Evolutionary conservation across 1,139 yeast genomes (phyloP), one percentile per base, ranked within the genome.

Genomic region (Kodamaea sp.): DNA sequence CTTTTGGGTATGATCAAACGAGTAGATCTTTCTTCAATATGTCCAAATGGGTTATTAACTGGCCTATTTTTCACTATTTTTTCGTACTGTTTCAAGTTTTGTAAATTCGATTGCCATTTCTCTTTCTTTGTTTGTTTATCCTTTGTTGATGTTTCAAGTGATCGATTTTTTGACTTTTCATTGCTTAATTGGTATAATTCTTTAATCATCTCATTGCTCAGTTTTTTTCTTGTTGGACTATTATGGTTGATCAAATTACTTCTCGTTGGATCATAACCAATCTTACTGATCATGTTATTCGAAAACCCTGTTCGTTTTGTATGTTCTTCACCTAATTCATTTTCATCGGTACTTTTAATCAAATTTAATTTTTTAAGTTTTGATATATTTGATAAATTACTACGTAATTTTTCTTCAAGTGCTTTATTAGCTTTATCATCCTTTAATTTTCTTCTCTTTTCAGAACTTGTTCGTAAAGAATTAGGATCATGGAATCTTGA

Each of bases 231-330:
- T 2, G 46, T 38, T 4, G 54, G 52, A 31, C 50, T 50, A 20
- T 27, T 34, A 8, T 33, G 34, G 25, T 26, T 29, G 9, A 36
- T 31, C 10, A 7, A 29, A n/a, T 34, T 35, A 23, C 41, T 38
- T 11, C 31, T 31, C 1, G 78, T 72, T 2, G 82, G 81, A 53
- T 77, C 81, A 50, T 71, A 76, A 2, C 83, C 82, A 29, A 76
- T 58, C 26, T 62, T 59, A 20, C 62, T 60, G 22, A 76, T 52
- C 41, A 71, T 58, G 6, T 65, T 61, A 35, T 61, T 57, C 10
- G 69, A 60, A 40, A 70, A 63, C 4, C 73, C 70, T 29, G 43
- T 35, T 15, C 33, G 40, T 28, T 44, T 44, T 20, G 35, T 20
- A 24, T 36, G 43, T 9, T 27, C 30, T 20, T 32, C 32, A 8